Base-by-base conservation (phyloP, 495 filamentous ascomycete genomes). In the Xylaria flabelliformis region DNA sequence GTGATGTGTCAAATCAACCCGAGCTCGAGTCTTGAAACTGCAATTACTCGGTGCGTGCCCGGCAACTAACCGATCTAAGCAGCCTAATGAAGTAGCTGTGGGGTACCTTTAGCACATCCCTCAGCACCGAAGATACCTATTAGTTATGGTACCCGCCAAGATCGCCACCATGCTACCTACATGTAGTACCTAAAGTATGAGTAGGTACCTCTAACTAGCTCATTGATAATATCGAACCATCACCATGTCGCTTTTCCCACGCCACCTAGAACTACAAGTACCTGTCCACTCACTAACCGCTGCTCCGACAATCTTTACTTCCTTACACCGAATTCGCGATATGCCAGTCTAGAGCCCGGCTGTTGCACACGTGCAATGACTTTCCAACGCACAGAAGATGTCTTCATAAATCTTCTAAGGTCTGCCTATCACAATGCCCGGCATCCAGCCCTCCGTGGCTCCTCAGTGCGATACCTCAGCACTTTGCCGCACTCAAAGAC, bases 291-390 rank as follows among this genome's bases (percentile, higher is more conserved):
- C 24, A 39, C 29, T 58, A 29, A 19, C 55, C 34, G 19, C 58
- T 15, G 17, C 26, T 26, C 41, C 39, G 44, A 50, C 55, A 26
- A 50, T 13, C 67, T 50, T 55, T 4, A 13, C 39, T 69, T 48
- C 4, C 48, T 42, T 26, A 44, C 32, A 8, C 5, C 19, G 9
- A 21, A 17, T 21, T 56, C 50, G n/a, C 56, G 68, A 74, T 39
- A 79, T 77, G 75, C 67, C 48, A 76, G 55, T 55, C 70, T 67
- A 36, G 64, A 44, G 61, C 59, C 39, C 56, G 34, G 65, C 46
- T 6, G 15, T 71, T 56, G 69, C 68, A 73, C 68, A 42, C 53
- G 48, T 73, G 70, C 70, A 73, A 79, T 79, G 77, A 68, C 59
- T 75, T 51, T 64, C 51, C 68, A 71, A 75, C 69, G 44, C 70